Evolutionary conservation across 2,329 filamentous ascomycete species (phyloP).

Genomic region (Ambrosiella beaveri): DNA sequence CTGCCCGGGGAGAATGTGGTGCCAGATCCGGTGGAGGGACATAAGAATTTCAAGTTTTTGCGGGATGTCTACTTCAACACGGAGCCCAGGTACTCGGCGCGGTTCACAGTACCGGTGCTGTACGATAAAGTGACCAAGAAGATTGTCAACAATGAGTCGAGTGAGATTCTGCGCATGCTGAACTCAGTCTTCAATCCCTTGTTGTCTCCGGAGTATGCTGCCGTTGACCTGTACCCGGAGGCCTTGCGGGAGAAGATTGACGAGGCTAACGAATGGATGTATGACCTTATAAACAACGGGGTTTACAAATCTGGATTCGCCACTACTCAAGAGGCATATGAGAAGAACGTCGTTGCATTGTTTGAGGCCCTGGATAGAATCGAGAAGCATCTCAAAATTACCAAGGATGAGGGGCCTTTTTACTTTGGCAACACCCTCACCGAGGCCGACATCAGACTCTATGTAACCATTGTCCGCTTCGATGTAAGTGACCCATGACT

Average conservation of each 20-base stretch:
- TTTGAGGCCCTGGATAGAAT: slow-evolving; percentile 63
- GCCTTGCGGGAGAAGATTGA: slow-evolving; percentile 54
- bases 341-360: slow-evolving; percentile 49
- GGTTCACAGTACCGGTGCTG: slow-evolving; percentile 77
- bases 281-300: slow-evolving; percentile 54
- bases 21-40: slow-evolving; percentile 51
- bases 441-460: slow-evolving; percentile 65
- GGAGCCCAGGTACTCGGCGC: slow-evolving; percentile 53
- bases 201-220: slow-evolving; percentile 40
- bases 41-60: slow-evolving; percentile 51
- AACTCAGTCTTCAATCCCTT: slow-evolving; percentile 59
- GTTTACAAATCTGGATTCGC: slow-evolving; percentile 71
- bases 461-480: slow-evolving; percentile 54
- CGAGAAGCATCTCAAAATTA: slow-evolving; percentile 46
- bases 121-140: slow-evolving; percentile 59
- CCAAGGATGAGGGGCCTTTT: slow-evolving; percentile 38
- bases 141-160: slow-evolving; percentile 84
- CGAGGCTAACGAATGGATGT: slow-evolving; percentile 63
- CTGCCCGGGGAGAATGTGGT: slow-evolving; percentile 43
- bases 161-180: slow-evolving; percentile 85
- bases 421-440: slow-evolving; percentile 62
- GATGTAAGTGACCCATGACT: slow-evolving; percentile 30
- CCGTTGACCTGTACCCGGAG: slow-evolving; percentile 50
- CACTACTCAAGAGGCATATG: slow-evolving; percentile 67
- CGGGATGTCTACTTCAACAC: slow-evolving; percentile 65